Evolutionary conservation across 2,329 filamentous ascomycete species (phyloP).

Genomic region (Dissoconium aciculare): DNA sequence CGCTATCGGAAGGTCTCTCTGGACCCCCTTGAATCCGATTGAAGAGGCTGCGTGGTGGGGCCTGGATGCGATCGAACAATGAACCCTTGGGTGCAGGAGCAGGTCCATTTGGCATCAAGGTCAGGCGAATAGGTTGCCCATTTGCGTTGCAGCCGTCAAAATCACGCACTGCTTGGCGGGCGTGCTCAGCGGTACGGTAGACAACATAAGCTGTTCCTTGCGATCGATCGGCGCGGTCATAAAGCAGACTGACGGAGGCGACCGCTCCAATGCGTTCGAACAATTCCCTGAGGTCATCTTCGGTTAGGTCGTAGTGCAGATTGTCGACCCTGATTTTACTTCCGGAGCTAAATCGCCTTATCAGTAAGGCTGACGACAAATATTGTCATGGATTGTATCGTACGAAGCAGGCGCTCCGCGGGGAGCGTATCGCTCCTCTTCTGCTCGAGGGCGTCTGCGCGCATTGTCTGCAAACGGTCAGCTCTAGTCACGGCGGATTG

Average conservation of each 20-base stretch:
- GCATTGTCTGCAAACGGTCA: conserved; percentile 9
- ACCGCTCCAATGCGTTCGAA: conserved; percentile 67
- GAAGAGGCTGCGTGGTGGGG: conserved; percentile 47
- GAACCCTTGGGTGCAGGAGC: conserved; percentile 20
- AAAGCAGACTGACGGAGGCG: conserved; percentile 52
- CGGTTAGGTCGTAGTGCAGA: conserved; percentile 78
- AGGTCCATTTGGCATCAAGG: conserved; percentile 44
- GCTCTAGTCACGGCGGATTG: too few relatives aligned
- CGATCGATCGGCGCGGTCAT: conserved; percentile 78
- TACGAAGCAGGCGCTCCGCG: conserved; percentile 9
- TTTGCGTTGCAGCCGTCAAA: conserved; percentile 87
- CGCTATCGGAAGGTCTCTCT: conserved; percentile 3
- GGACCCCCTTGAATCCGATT: conserved; percentile 38
- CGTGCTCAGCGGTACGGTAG: conserved; percentile 57
- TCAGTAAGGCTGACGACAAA: neutral
- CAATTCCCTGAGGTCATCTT: conserved; percentile 67
- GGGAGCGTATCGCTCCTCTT: conserved; percentile 13
- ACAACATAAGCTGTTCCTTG: conserved; percentile 74
- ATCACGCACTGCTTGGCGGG: conserved; percentile 57
- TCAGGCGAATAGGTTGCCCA: conserved; percentile 60
- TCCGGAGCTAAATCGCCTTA: conserved; percentile 8
- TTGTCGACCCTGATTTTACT: conserved; percentile 70
- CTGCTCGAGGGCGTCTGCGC: conserved; percentile 8
- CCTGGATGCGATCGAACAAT: conserved; percentile 36
- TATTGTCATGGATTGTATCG: conserved; percentile 3